phyloP scores from a whole-genome alignment of 345 rosid genomes.

The Salix brachista region DNA sequence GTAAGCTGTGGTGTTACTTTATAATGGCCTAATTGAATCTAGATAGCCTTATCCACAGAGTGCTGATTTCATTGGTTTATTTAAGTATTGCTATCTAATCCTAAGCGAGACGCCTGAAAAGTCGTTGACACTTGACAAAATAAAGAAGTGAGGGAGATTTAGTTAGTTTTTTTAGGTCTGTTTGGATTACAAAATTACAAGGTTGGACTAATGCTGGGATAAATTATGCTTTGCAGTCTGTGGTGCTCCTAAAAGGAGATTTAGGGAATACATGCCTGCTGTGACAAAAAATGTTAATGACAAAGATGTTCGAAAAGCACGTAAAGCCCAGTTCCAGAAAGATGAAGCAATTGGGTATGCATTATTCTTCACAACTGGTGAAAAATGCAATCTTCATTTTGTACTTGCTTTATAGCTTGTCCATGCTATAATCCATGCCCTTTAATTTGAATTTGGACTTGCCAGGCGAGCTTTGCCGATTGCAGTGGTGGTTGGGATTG shows the following conservation, averaged over 20 bases:
- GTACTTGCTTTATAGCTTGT: background rate
- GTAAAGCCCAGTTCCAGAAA: constrained; percentile 65
- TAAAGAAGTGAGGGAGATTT: no score
- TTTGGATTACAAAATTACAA: background rate
- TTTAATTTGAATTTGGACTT: background rate
- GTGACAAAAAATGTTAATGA: constrained; percentile 61
- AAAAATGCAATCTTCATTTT: no score
- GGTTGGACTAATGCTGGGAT: background rate
- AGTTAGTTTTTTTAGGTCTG: no score
- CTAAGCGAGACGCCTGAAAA: no score
- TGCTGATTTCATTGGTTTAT: no score
- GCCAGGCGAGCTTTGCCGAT: constrained; percentile 74
- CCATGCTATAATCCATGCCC: background rate
- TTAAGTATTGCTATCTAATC: no score
- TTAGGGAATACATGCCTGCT: constrained; percentile 57
- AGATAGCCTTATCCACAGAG: no score
- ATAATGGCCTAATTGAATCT: no score
- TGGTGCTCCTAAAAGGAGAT: constrained; percentile 92
- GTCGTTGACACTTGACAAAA: no score
- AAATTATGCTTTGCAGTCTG: constrained; percentile 59
- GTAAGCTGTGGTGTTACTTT: no score
- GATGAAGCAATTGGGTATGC: constrained; percentile 74
- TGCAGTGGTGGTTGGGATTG: constrained; percentile 58
- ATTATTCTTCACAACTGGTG: no score
- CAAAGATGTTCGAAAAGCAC: constrained; percentile 56